Evolutionary conservation across 768 basidiomycete species (phyloP).

Genomic region (Agrocybe praecox): DNA sequence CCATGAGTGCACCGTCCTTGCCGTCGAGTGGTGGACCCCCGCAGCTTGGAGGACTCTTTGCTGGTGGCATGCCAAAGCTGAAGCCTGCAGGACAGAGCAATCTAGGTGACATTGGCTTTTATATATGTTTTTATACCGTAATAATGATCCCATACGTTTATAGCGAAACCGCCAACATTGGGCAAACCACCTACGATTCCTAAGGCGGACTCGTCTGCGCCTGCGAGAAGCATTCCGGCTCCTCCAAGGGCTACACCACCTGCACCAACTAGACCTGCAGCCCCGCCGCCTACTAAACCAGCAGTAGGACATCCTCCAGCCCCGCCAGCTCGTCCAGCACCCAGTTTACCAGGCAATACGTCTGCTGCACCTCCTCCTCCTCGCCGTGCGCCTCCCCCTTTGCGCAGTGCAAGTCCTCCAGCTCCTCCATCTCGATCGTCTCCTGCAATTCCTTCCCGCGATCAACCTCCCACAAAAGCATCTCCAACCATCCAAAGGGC

Average conservation of each 20-base stretch:
- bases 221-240: slow-evolving; percentile 33
- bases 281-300: slow-evolving; percentile 35
- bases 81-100: slow-evolving; percentile 73
- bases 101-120: slow-evolving; percentile 43
- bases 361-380: slow-evolving; percentile 39
- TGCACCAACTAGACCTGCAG: slow-evolving; percentile 30
- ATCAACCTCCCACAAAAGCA: slow-evolving; percentile 33
- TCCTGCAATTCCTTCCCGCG: slow-evolving; percentile 43
- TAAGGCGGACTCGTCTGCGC: slow-evolving; percentile 41
- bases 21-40: slow-evolving; percentile 54
- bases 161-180: slow-evolving; percentile 64
- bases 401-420: slow-evolving; percentile 33
- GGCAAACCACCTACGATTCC: slow-evolving; percentile 72
- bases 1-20: slow-evolving; percentile 20
- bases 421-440: slow-evolving; percentile 39
- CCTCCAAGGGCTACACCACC: slow-evolving; percentile 31
- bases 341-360: not conserved
- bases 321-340: slow-evolving; percentile 5
- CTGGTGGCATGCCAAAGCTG: slow-evolving; percentile 89
- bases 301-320: slow-evolving; percentile 16
- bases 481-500: slow-evolving; percentile 27
- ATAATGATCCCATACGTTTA: not conserved
- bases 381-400: slow-evolving; percentile 40
- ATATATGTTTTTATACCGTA: slow-evolving; percentile 8
- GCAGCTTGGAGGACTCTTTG: slow-evolving; percentile 84